Conservation (phyloP, 1,284 basidiomycete species). For the Pseudozyma thailandica region DNA sequence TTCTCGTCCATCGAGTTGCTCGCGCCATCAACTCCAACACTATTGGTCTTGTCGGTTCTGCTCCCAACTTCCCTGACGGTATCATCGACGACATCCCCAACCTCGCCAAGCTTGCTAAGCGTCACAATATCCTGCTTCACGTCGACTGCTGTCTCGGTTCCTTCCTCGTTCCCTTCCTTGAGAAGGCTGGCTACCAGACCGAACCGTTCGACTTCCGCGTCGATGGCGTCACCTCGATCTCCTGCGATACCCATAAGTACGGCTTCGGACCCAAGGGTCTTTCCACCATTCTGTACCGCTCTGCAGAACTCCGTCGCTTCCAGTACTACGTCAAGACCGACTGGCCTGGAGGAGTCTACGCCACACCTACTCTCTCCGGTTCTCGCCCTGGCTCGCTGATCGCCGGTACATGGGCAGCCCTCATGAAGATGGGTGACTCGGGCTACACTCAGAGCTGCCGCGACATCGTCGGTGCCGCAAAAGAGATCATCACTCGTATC, state of each 20-base stretch:
- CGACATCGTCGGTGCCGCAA: conserved; percentile 80
- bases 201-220: conserved; percentile 67
- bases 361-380: conserved; percentile 56
- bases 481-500: conserved; percentile 77
- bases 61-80: conserved; percentile 76
- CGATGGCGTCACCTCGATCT: conserved; percentile 65
- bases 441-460: conserved; percentile 92
- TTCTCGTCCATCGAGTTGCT: conserved; percentile 79
- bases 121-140: conserved; percentile 84
- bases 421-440: conserved; percentile 89
- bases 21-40: conserved; percentile 70
- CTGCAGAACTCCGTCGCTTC: conserved; percentile 54
- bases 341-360: conserved; percentile 68
- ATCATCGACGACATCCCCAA: conserved; percentile 81
- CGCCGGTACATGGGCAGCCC: conserved; percentile 94
- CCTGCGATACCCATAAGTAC: conserved; percentile 68
- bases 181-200: conserved; percentile 57
- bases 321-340: conserved; percentile 67
- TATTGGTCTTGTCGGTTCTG: conserved; percentile 84
- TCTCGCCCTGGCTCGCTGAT: conserved; percentile 87
- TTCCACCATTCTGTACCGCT: conserved; percentile 62
- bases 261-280: conserved; percentile 67
- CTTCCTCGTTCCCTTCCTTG: conserved; percentile 69
- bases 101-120: conserved; percentile 80
- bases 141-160: conserved; percentile 72